Evolutionary conservation across 2,329 filamentous ascomycete genomes (phyloP), one percentile per base, ranked within the genome.

Genomic region (Arthrinium phaeospermum): DNA sequence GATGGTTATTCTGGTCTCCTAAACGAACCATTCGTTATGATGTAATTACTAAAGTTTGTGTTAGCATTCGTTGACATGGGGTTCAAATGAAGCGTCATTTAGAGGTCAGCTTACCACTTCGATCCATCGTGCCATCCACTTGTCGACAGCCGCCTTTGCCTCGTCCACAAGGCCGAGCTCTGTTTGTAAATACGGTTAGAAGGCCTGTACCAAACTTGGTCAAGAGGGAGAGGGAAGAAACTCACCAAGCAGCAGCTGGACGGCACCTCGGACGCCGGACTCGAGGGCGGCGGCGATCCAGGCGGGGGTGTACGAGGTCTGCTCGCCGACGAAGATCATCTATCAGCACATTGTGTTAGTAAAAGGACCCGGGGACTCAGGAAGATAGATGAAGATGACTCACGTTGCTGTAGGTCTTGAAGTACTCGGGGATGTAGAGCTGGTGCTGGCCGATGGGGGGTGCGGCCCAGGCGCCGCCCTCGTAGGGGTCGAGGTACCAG

Each of bases 81-180:
- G 4, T 34, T 14, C 14, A 34, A 37, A 4, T 10, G 37, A 7
- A 37, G 37, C 3, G 51, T 10, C 14, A 13, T 7, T 12, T n/a
- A 3, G 16, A 22, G 24, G 12, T 3, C 14, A 10, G 41, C 57
- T 41, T 64, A 64, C 57, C 57, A 89, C 78, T 67, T 84, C 82
- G 70, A 91, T 91, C 91, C 91, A 93, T 72, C 91, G 84, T 1
- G 89, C 91, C 90, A 93, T 92, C 91, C 91, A 93, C 73, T 89
- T 88, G 45, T 90, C 83, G 1, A 89, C 88, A 24, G 91, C 83
- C 46, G 85, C 81, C 82, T 93, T 93, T 0, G 91, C 91, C 81
- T 93, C 91, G 78, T 93, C 91, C 0, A 93, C 91, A 64, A 93
- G 79, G 0, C 91, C 91, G 77, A 93, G 81, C 77, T 90, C 57